These are phyloP conservation scores for Coemansia sp. DNA, from an alignment of 192 early-diverging fungal genomes.

Conservation along the genomic window DNA sequence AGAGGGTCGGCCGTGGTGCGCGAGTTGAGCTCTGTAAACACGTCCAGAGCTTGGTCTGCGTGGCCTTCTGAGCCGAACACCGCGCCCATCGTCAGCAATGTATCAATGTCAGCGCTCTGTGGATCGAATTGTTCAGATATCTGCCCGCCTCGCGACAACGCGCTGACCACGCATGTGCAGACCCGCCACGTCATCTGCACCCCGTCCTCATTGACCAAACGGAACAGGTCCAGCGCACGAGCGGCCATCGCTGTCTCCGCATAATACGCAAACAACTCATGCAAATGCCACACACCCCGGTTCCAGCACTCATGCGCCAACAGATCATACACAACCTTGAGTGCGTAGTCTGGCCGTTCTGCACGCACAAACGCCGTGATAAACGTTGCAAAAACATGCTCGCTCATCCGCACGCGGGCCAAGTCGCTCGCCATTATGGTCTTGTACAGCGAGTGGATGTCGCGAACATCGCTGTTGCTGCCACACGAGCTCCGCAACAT, in stretches of 20 bases:
- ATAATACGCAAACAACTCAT: slow-evolving; percentile 20
- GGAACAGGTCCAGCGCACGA: slow-evolving; percentile 23
- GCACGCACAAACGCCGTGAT: slow-evolving; percentile 32
- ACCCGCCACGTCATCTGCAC: slow-evolving; percentile 21
- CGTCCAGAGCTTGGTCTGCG: slow-evolving; percentile 7
- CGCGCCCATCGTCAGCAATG: slow-evolving; percentile 5
- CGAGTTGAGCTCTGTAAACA: slow-evolving; percentile 10
- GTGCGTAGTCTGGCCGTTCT: slow-evolving; percentile 22
- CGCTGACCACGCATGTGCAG: slow-evolving; percentile 15
- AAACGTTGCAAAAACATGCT: slow-evolving; percentile 37
- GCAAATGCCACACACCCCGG: slow-evolving; percentile 2
- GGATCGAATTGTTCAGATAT: background rate
- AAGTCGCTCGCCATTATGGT: slow-evolving; percentile 8
- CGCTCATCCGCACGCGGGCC: slow-evolving; percentile 12
- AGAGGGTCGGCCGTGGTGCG: slow-evolving; percentile 5
- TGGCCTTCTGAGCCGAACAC: slow-evolving; percentile 1
- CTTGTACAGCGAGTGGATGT: slow-evolving; percentile 20
- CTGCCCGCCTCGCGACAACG: slow-evolving; percentile 12
- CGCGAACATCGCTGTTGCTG: slow-evolving; percentile 11
- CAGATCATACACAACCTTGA: slow-evolving; percentile 18
- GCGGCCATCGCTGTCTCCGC: slow-evolving; percentile 15
- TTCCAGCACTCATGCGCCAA: slow-evolving; percentile 18
- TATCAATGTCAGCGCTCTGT: background rate
- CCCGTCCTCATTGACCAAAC: slow-evolving; percentile 7
- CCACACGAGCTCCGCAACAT: slow-evolving; percentile 14